Evolutionary conservation across 257 asterid genomes (phyloP), one percentile per base, ranked within the genome.

Genomic region (Salvia rosmarinus): DNA sequence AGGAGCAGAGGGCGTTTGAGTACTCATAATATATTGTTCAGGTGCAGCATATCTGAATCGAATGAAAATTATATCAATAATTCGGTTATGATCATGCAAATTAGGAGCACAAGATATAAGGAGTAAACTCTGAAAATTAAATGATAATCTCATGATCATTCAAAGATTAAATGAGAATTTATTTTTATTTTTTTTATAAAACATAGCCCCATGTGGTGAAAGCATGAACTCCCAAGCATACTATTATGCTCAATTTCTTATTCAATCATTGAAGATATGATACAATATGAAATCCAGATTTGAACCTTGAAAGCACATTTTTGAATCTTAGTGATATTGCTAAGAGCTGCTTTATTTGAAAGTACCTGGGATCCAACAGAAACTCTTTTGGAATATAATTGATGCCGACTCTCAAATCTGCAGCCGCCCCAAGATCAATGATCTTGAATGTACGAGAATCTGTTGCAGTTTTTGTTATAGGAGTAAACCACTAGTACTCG

Each of bases 1-100:
- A 25, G 99, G 99, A 16, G 98, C 98, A 1, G 96, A 95, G 9
- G 99, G 99, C 28, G 99, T 95, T 82, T 94, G 96, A 71, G 99
- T 91, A 80, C 99, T 91, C 99, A 94, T 94, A 52, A 94, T 91
- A 76, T 91, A 94, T 74, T 94, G 99, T 80, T 94, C 99, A n/a
- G 99, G 99, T 67, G 99, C 98, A 72, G 96, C 85, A 74, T 95
- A 91, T 83, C 98, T 94, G 85, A 32, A 69, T 17, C 11, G 40
- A 67, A 78, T 56, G 13, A 52, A 39, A 47, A 50, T 37, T 23
- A 20, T 42, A 23, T 14, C 21, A 72, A 46, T 16, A 14, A 17
- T 4, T 44, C 10, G 46, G 16, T 43, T 37, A 39, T 9, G 35
- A 9, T 73, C 30, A 4, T 37, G 4, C 43, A 9, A 49, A 5